These are phyloP conservation scores for Laburnicola sp. DNA, from an alignment of 2,329 filamentous ascomycete species.

Conservation along the genomic window DNA sequence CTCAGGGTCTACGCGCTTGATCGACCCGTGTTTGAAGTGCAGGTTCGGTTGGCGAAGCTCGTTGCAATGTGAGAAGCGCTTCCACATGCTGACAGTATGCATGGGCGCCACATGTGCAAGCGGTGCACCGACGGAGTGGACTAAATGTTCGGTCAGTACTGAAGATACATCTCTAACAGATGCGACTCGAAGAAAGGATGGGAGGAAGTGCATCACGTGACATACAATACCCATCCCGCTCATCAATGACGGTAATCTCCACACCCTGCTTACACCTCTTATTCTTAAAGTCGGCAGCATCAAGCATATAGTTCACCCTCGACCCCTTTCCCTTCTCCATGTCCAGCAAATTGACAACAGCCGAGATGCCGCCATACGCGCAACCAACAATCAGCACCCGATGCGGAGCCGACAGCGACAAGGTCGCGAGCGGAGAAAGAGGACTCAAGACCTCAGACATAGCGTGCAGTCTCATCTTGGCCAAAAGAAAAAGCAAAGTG, in stretches of 20 bases:
- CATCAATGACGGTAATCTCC: constrained; percentile 74
- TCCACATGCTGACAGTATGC: constrained; percentile 71
- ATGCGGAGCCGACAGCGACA: constrained; percentile 39
- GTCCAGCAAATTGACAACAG: constrained; percentile 68
- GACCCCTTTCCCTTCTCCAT: constrained; percentile 58
- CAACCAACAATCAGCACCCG: constrained; percentile 68
- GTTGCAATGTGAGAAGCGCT: constrained; percentile 67
- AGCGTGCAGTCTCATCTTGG: constrained; percentile 35
- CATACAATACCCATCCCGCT: constrained; percentile 82
- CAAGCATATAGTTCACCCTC: constrained; percentile 50
- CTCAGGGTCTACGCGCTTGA: constrained; percentile 62
- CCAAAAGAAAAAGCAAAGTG: constrained; percentile 13
- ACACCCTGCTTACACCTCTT: constrained; percentile 56
- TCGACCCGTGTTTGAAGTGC: constrained; percentile 66
- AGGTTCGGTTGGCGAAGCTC: constrained; percentile 66
- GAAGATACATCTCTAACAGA: constrained; percentile 19
- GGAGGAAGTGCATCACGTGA: constrained; percentile 7
- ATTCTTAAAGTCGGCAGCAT: constrained; percentile 41
- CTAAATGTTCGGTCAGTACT: constrained; percentile 49
- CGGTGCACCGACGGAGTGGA: constrained; percentile 75
- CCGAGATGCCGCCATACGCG: constrained; percentile 71
- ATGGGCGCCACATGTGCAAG: constrained; percentile 67
- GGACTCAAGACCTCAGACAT: constrained; percentile 26
- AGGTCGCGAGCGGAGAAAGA: constrained; percentile 20
- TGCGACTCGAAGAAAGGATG: constrained; percentile 7